A percentile compares a stretch with the other conserved stretches of the same genome.
These are phyloP conservation scores for Ceratobasidium sp. DNA, from an alignment of 1,284 basidiomycete species.

Conservation along the genomic window DNA sequence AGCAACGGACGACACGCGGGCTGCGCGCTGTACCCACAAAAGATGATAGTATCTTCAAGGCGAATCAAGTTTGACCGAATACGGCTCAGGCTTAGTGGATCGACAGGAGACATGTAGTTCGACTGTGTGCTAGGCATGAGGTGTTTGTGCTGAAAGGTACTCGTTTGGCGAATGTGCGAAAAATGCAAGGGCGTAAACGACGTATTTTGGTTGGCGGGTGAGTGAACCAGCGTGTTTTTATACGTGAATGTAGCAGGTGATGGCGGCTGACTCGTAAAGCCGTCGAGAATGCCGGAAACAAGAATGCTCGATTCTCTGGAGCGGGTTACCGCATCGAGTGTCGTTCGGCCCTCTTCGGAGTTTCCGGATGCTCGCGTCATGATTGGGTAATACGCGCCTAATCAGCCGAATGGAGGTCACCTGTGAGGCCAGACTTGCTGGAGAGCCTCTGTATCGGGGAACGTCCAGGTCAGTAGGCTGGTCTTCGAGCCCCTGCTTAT, in stretches of 20 bases:
- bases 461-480: too few species aligned
- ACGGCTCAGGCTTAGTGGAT: slow-evolving; percentile 82
- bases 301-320: slow-evolving; percentile 29
- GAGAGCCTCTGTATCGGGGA: slow-evolving; percentile 2
- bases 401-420: slow-evolving; percentile 15
- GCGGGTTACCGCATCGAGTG: slow-evolving; percentile 6
- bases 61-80: slow-evolving; percentile 88
- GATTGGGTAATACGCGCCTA: slow-evolving; percentile 15
- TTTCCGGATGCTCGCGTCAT: slow-evolving; percentile 9
- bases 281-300: slow-evolving; percentile 25
- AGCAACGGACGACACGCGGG: not conserved
- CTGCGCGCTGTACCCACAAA: slow-evolving; percentile 56
- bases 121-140: slow-evolving; percentile 51
- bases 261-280: slow-evolving; percentile 30
- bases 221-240: slow-evolving; percentile 11
- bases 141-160: not conserved
- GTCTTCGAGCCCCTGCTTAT: slow-evolving; percentile 24
- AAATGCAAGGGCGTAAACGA: slow-evolving; percentile 26
- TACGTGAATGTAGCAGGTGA: slow-evolving; percentile 17
- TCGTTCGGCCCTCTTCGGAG: slow-evolving; percentile 16
- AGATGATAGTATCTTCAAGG: slow-evolving; percentile 98
- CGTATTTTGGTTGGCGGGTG: not conserved
- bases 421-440: slow-evolving; percentile 6
- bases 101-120: slow-evolving; percentile 72
- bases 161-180: slow-evolving; percentile 19